A percentile compares a stretch with the other conserved stretches of the same genome.
Evolutionary conservation across 768 basidiomycete genomes (phyloP).

Genomic region (Collybia sordida): DNA sequence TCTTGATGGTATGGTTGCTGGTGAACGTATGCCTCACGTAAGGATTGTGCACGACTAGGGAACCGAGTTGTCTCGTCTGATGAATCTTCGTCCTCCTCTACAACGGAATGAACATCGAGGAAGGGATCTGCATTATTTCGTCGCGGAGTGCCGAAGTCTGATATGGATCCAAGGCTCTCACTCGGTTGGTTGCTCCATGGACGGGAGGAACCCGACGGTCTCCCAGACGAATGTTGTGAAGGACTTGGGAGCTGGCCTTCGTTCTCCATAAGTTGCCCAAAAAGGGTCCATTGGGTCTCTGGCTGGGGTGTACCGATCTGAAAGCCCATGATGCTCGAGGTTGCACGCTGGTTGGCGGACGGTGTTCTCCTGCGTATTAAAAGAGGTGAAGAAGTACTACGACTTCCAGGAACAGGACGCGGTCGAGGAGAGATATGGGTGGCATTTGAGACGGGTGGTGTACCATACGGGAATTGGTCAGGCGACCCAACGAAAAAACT

Average conservation of each 20-base stretch:
- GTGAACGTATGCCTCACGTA: not conserved
- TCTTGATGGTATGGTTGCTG: not conserved
- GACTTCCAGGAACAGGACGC: constrained; percentile 13
- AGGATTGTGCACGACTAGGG: not conserved
- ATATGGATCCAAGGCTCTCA: not conserved
- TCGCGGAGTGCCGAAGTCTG: not conserved
- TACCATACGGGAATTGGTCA: constrained; percentile 13
- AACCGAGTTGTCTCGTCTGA: not conserved
- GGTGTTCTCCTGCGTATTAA: constrained; percentile 9
- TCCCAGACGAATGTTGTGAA: constrained; percentile 8
- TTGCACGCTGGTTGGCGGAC: constrained; percentile 9
- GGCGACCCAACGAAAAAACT: constrained; percentile 24
- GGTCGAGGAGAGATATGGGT: constrained; percentile 8
- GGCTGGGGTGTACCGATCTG: constrained; percentile 11
- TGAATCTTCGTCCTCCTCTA: constrained; percentile 1
- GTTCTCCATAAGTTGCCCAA: constrained; percentile 72
- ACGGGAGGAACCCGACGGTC: constrained; percentile 3
- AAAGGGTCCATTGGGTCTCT: constrained; percentile 61
- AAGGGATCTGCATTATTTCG: constrained; percentile 12
- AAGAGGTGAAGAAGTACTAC: constrained; percentile 21
- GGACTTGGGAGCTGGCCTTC: constrained; percentile 42
- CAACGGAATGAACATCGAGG: constrained; percentile 5
- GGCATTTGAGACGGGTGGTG: not conserved
- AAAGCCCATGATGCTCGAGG: constrained; percentile 13
- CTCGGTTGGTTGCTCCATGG: not conserved